Base-by-base conservation (phyloP, 441 rosid species). In the Biscutella laevigata region DNA sequence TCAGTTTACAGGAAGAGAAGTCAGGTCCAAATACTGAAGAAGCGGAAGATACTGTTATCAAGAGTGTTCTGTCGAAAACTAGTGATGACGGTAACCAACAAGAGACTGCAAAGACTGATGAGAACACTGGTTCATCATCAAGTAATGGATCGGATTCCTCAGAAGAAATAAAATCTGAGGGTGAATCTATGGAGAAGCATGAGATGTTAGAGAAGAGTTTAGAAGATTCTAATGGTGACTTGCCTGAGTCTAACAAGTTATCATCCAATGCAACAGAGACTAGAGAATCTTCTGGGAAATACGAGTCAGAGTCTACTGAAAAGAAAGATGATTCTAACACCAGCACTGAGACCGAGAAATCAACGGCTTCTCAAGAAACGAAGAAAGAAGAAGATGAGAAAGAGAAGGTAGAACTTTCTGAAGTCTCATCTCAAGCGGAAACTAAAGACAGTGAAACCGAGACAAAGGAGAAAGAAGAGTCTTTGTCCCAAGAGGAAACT, bases 101-200 rank as follows among this genome's bases (percentile, higher is more conserved):
- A 57, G 20, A 17, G 20, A 17, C 20, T 17, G 20, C 20, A 17
- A 17, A 17, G 20, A 17, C 20, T 26, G 69, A 33, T 10, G 72
- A 40, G 30, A 61, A 62, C 40, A 27, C 12, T 41, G 46, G 46
- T 40, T 45, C 82, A 55, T 34, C 53, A 3, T 25, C 67, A 64
- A 67, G 63, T 59, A 51, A 78, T 0, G 74, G 63, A 29, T 63
- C 79, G 0, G 28, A 48, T 19, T 50, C 66, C 0, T 19, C 36
- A 2, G 25, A 4, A 43, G 71, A 50, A 3, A 40, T 46, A 5
- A 55, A 67, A 48, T 53, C 67, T 7, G 62, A 57, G 13, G 70
- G 59, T 57, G 70, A 65, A 43, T 64, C 69, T 32, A 64, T 64
- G 63, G 69, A 64, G 62, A 64, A 64, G 52, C 48, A 57, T 58